Evolutionary conservation across 331 rosid genomes (phyloP).

Genomic region (Phaseolus coccineus): DNA sequence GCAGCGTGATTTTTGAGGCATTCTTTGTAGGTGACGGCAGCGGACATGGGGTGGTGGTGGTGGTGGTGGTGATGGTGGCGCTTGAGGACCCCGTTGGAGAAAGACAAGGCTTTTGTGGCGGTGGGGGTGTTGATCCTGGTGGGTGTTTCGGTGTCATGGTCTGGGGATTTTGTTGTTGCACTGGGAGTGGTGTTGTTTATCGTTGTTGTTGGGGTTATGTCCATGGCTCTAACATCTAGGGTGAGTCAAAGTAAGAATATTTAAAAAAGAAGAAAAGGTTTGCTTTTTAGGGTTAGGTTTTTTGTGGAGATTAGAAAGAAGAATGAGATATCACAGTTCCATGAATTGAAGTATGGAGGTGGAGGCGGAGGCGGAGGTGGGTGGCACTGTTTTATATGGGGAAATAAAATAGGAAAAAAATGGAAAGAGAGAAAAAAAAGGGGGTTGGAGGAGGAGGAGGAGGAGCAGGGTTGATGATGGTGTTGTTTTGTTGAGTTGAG

Average conservation of each 20-base stretch:
- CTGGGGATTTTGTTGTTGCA: slow-evolving; percentile 66
- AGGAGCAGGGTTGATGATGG: not conserved
- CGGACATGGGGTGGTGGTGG: slow-evolving; percentile 17
- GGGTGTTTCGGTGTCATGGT: slow-evolving; percentile 70
- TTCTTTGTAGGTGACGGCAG: slow-evolving; percentile 68
- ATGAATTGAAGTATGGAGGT: slow-evolving; percentile 43
- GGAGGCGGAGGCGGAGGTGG: not conserved
- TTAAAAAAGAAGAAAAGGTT: slow-evolving; percentile 26
- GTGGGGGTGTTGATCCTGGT: slow-evolving; percentile 52
- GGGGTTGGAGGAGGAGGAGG: not conserved
- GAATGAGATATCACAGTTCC: slow-evolving; percentile 14
- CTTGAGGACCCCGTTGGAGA: slow-evolving; percentile 85
- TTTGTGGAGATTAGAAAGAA: slow-evolving; percentile 38
- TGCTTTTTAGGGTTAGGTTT: slow-evolving; percentile 55
- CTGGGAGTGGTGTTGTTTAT: slow-evolving; percentile 45
- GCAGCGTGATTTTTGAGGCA: slow-evolving; percentile 96
- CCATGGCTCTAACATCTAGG: slow-evolving; percentile 88
- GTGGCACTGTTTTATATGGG: slow-evolving; percentile 43
- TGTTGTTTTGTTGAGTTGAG: not conserved
- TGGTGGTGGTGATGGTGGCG: slow-evolving; percentile 61
- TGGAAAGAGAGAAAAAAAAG: not conserved
- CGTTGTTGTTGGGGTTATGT: slow-evolving; percentile 53
- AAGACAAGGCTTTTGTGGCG: slow-evolving; percentile 55
- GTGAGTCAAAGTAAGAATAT: not conserved
- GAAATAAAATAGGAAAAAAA: not conserved